Base-by-base conservation (phyloP, 495 filamentous ascomycete genomes). In the Glutinoglossum americanum region DNA sequence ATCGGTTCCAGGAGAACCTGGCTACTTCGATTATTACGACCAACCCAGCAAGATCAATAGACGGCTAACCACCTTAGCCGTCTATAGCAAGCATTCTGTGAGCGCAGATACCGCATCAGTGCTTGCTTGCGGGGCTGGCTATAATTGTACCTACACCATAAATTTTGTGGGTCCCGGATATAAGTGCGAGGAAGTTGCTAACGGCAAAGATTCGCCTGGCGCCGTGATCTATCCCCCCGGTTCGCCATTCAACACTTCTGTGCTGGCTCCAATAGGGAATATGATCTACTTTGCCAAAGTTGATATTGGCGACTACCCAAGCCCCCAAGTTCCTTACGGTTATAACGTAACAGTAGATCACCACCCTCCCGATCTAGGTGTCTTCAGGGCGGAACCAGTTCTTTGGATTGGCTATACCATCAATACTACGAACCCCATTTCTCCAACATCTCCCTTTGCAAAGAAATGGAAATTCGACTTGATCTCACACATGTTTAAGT, bases 341-440 rank as follows among this genome's bases (percentile, higher is more conserved):
- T 53, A 27, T 10, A 53, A 53, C 23, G 28, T 19, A 21, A 53
- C 49, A 28, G 13, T 32, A 11, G 49, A 21, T 19, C 28, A 27
- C 23, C 28, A 27, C 15, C 49, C 49, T 17, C 15, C 49, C n/a
- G 49, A 53, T 28, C 23, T 53, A 17, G 70, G 70, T 1, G 62
- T 62, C 0, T 72, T 72, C 55, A 8, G 57, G 13, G 51, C 60
- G 8, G 69, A 71, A 47, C 70, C 70, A 13, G 62, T 66, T 3
- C 48, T 72, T 11, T 72, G 68, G 68, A 60, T 72, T 33, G 70
- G 67, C 4, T 68, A 66, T 59, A 37, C 58, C n/a, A 55, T 63
- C 19, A 64, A 71, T 35, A 72, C 69, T 3, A 63, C 58, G 0
- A 61, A 54, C 5, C 63, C 60, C 0, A 58, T 65, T 3, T 28